Conservation (phyloP, 2,329 filamentous ascomycete genomes). For the Fragosphaeria purpurea region DNA sequence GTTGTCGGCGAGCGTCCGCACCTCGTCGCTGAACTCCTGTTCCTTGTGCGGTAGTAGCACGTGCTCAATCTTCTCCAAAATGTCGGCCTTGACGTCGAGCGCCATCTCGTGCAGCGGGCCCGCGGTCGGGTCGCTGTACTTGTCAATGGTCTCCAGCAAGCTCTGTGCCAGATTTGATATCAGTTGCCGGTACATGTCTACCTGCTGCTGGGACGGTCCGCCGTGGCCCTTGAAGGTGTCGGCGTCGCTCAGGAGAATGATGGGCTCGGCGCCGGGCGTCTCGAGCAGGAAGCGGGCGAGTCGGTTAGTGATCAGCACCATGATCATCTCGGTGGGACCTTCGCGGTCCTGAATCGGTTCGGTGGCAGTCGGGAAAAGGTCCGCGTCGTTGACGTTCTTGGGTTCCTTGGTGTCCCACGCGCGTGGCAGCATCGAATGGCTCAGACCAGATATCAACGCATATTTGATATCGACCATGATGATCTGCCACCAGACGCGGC, state of each 20-base stretch:
- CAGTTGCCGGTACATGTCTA: slow-evolving; percentile 32
- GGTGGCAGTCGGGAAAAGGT: slow-evolving; percentile 43
- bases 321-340: slow-evolving; percentile 52
- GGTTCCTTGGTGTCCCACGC: slow-evolving; percentile 48
- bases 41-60: slow-evolving; percentile 37
- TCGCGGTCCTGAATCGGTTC: slow-evolving; percentile 41
- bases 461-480: slow-evolving; percentile 47
- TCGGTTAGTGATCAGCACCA: slow-evolving; percentile 40
- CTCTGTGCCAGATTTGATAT: slow-evolving; percentile 33
- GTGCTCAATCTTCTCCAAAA: slow-evolving; percentile 39
- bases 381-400: slow-evolving; percentile 48
- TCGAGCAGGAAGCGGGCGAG: slow-evolving; percentile 41
- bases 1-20: slow-evolving; percentile 39
- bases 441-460: slow-evolving; percentile 47
- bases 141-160: slow-evolving; percentile 35
- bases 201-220: slow-evolving; percentile 20
- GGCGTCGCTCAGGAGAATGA: slow-evolving; percentile 36
- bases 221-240: slow-evolving; percentile 18
- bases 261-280: slow-evolving; percentile 37
- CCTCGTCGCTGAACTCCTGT: slow-evolving; percentile 39
- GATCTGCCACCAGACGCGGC: slow-evolving; percentile 58
- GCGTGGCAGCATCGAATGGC: slow-evolving; percentile 39
- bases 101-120: slow-evolving; percentile 44
- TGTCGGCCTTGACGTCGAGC: slow-evolving; percentile 33
- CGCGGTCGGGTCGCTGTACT: slow-evolving; percentile 40